Base-by-base conservation (phyloP, 331 rosid genomes). In the Rhamnella rubrinervis region DNA sequence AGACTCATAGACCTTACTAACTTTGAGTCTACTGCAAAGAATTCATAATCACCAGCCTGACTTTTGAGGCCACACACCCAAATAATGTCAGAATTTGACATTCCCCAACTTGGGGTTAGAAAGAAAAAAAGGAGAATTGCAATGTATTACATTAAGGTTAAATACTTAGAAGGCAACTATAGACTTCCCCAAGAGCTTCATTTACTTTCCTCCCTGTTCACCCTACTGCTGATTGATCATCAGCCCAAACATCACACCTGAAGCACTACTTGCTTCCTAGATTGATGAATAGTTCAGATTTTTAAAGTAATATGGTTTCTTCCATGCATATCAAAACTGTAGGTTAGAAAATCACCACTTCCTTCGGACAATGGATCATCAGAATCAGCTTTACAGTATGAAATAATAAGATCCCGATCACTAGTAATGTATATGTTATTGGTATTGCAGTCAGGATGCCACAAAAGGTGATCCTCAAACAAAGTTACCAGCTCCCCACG, bases 401-500 rank as follows among this genome's bases (percentile, higher is more conserved):
- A 95, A 74, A 95, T 91, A 72, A 95, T 95, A 77, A 95, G 96
- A 85, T 95, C 99, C 84, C 91, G 99, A 71, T 95, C 99, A 65
- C 99, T 91, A 11, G 99, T 95, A 73, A 95, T 95, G 50, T 95
- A 95, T 76, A 95, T 95, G 61, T 95, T 95, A 79, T 91, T 95
- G 15, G 99, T 95, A 63, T 95, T 95, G 88, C 99, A 95, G 83
- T 95, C 97, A 10, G 99, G 99, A 82, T 95, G 97, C 97, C 96
- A 91, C 90, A 95, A 79, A 65, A 95, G 96, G 79, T 95, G 99
- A 72, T 95, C 99, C 82, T 95, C 99, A 79, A 95, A 95, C 2
- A 97, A 95, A 31, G 99, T 95, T 23, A 95, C 99, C 74, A 95
- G 97, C 86, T 95, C 97, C 59, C 99, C 99, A 39, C 99, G 97